Conservation (phyloP, 2,329 filamentous ascomycete species). For the Conoideocrella luteorostrata region DNA sequence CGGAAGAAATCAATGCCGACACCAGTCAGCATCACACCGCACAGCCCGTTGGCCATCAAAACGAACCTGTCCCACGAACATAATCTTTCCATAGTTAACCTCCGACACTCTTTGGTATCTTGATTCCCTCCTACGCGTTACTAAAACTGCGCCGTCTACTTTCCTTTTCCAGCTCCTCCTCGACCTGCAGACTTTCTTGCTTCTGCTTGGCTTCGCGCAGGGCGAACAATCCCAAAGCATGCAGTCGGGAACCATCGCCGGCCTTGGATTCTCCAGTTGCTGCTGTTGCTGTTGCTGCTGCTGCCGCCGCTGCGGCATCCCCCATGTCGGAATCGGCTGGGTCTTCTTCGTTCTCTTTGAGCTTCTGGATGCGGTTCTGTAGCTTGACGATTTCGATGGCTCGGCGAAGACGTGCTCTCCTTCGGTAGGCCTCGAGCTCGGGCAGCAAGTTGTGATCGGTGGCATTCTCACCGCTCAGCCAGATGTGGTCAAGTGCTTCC, state of each 20-base stretch:
- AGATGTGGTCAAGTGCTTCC: constrained; percentile 74
- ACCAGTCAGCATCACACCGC: neutral
- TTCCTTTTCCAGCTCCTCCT: constrained; percentile 50
- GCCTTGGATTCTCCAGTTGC: constrained; percentile 42
- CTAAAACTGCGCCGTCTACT: constrained; percentile 30
- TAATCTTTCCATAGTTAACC: too few relatives aligned
- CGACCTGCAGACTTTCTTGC: constrained; percentile 65
- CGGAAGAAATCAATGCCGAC: neutral
- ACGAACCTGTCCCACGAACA: too few relatives aligned
- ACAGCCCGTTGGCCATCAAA: too few relatives aligned
- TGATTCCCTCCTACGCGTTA: constrained; percentile 1
- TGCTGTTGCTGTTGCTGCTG: constrained; percentile 40
- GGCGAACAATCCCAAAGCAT: constrained; percentile 11
- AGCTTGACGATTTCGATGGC: constrained; percentile 96
- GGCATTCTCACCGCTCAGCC: constrained; percentile 87
- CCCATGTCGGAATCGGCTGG: constrained; percentile 68
- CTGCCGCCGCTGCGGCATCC: constrained; percentile 34
- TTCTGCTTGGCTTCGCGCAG: constrained; percentile 52
- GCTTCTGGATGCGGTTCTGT: constrained; percentile 86
- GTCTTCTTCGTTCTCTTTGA: constrained; percentile 89
- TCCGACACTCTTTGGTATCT: too few relatives aligned
- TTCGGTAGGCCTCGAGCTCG: constrained; percentile 83
- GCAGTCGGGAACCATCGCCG: constrained; percentile 10
- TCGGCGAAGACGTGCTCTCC: constrained; percentile 83
- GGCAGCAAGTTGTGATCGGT: constrained; percentile 95